Conservation (phyloP, 345 rosid genomes). For the Reutealis trisperma region DNA sequence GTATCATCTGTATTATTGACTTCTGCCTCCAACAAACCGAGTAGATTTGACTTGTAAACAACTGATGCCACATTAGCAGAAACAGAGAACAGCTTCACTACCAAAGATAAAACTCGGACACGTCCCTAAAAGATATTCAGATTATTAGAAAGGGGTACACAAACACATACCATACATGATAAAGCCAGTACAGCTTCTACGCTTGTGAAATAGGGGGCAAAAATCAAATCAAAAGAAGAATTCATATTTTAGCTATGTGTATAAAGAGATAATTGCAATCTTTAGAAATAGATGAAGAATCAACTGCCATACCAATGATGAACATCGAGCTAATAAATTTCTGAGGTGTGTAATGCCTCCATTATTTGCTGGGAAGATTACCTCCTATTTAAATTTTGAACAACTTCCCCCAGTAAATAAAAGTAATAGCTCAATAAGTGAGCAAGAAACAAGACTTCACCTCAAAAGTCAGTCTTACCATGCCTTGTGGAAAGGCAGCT, state of each 20-base stretch:
- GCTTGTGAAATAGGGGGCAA: not conserved
- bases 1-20: slow-evolving; percentile 59
- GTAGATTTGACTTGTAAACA: slow-evolving; percentile 60
- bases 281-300: not conserved
- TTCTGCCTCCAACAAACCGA: slow-evolving; percentile 74
- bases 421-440: not conserved
- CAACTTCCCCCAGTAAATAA: slow-evolving; percentile 4
- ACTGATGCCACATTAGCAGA: slow-evolving; percentile 70
- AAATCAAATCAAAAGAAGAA: not conserved
- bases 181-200: not conserved
- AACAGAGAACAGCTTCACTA: slow-evolving; percentile 86
- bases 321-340: slow-evolving; percentile 57
- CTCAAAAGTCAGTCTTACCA: slow-evolving; percentile 43
- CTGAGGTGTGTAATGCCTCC: slow-evolving; percentile 62
- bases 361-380: slow-evolving; percentile 59
- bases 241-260: not conserved
- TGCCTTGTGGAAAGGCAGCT: slow-evolving; percentile 64
- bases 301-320: slow-evolving; percentile 62
- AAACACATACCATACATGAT: not conserved
- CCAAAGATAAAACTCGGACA: slow-evolving; percentile 68
- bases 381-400: slow-evolving; percentile 44
- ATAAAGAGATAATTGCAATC: not conserved
- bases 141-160: slow-evolving; percentile 12
- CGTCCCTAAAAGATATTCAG: slow-evolving; percentile 62
- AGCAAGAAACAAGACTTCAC: not conserved